Percentiles rank a stretch among this genome's conserved stretches.
phyloP scores from a whole-genome alignment of 345 rosid genomes.

The Zanthoxylum bungeanum region DNA sequence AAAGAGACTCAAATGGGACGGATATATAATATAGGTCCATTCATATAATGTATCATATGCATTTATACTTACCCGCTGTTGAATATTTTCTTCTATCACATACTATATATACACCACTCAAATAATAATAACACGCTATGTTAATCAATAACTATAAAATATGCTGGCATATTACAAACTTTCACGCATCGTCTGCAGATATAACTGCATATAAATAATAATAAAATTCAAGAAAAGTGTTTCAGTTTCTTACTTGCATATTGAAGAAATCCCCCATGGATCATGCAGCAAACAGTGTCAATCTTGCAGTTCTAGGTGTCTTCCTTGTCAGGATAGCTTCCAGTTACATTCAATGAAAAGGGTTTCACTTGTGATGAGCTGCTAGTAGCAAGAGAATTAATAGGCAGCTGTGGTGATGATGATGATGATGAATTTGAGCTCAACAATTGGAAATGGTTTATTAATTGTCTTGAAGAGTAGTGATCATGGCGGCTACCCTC shows the following conservation, averaged over 20 bases:
- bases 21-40: too few relatives aligned
- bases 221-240: background rate
- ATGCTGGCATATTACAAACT: conserved; percentile 9
- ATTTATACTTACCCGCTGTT: too few relatives aligned
- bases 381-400: conserved; percentile 28
- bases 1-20: too few relatives aligned
- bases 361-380: conserved; percentile 28
- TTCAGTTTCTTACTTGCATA: conserved; percentile 13
- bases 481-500: conserved; percentile 17
- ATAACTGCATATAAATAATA: background rate
- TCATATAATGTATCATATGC: too few relatives aligned
- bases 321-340: conserved; percentile 21
- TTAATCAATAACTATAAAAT: background rate
- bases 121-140: background rate
- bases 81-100: too few relatives aligned
- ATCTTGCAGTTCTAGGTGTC: conserved; percentile 32
- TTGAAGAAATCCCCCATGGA: background rate
- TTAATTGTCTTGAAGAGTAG: conserved; percentile 20
- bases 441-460: conserved; percentile 42
- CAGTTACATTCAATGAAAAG: conserved; percentile 35
- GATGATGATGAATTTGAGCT: conserved; percentile 33
- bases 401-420: conserved; percentile 17
- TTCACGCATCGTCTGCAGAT: conserved; percentile 3
- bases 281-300: background rate
- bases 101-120: too few relatives aligned